A percentile compares a stretch with the other conserved stretches of the same genome.
phyloP scores from a whole-genome alignment of 2,329 filamentous ascomycete genomes.

The Drechslerella stenobrocha region DNA sequence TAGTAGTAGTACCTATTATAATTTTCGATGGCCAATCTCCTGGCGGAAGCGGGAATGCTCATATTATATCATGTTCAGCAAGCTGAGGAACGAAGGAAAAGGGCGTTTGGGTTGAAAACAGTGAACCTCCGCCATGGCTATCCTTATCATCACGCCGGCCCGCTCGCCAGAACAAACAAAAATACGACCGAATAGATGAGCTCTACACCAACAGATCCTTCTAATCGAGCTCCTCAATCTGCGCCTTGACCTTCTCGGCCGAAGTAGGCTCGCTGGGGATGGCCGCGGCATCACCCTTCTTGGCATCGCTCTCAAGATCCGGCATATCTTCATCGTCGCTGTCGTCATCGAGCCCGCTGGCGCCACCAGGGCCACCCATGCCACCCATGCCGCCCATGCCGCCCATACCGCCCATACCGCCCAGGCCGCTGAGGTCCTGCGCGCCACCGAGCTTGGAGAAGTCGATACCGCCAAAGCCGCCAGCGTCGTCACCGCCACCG shows the following conservation, averaged over 20 bases:
- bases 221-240: conserved; percentile 34
- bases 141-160: background rate
- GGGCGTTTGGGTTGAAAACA: background rate
- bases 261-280: conserved; percentile 25
- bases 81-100: conserved; percentile 3
- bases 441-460: conserved; percentile 84
- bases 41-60: too few relatives aligned
- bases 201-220: background rate
- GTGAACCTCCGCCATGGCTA: background rate
- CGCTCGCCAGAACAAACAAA: background rate
- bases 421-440: conserved; percentile 59
- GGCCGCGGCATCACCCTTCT: conserved; percentile 21
- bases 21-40: too few relatives aligned
- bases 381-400: conserved; percentile 59
- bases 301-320: conserved; percentile 51
- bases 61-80: too few relatives aligned
- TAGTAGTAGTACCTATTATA: too few relatives aligned
- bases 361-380: conserved; percentile 52
- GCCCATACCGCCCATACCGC: conserved; percentile 57
- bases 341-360: conserved; percentile 45
- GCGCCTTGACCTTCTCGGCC: conserved; percentile 27
- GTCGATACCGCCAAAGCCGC: conserved; percentile 71
- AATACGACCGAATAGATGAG: background rate
- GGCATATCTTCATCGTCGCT: conserved; percentile 53
- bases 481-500: conserved; percentile 54